Conservation (phyloP, 768 basidiomycete species). For the Pleurotus citrinopileatus region DNA sequence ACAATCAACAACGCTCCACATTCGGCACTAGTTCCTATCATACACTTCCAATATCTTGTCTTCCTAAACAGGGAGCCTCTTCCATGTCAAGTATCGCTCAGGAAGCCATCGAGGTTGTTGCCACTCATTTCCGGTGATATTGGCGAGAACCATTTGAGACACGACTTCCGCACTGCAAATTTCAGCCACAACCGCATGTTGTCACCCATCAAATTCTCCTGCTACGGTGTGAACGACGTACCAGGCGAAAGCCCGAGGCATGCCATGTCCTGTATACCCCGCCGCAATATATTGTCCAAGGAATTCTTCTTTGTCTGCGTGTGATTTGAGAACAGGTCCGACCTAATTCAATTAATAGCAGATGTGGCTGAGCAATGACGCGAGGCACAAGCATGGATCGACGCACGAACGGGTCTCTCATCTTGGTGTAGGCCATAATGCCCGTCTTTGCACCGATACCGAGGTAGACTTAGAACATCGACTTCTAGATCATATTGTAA, state of each 20-base stretch:
- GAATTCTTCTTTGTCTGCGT: slow-evolving; percentile 23
- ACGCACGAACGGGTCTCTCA: slow-evolving; percentile 66
- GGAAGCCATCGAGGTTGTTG: slow-evolving; percentile 10
- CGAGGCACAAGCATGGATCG: not conserved
- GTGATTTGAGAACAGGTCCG: slow-evolving; percentile 48
- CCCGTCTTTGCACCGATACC: slow-evolving; percentile 54
- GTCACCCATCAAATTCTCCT: not conserved
- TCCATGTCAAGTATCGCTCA: slow-evolving; percentile 11
- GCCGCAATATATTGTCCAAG: slow-evolving; percentile 70
- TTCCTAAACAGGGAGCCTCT: not conserved
- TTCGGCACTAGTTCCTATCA: too few relatives aligned
- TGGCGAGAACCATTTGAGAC: slow-evolving; percentile 10
- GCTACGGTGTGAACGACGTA: slow-evolving; percentile 24
- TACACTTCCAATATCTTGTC: not conserved
- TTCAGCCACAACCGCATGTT: slow-evolving; percentile 30
- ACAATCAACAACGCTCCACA: not conserved
- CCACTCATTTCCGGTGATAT: slow-evolving; percentile 11
- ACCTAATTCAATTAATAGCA: slow-evolving; percentile 37
- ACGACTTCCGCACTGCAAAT: slow-evolving; percentile 11
- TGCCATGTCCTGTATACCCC: slow-evolving; percentile 77
- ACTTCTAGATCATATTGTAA: not conserved
- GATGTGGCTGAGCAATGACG: not conserved
- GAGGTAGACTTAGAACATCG: slow-evolving; percentile 1
- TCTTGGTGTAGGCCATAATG: slow-evolving; percentile 73
- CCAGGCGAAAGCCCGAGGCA: slow-evolving; percentile 77